Conservation (phyloP, 106 monocot species). For the Phalaenopsis aphrodite region DNA sequence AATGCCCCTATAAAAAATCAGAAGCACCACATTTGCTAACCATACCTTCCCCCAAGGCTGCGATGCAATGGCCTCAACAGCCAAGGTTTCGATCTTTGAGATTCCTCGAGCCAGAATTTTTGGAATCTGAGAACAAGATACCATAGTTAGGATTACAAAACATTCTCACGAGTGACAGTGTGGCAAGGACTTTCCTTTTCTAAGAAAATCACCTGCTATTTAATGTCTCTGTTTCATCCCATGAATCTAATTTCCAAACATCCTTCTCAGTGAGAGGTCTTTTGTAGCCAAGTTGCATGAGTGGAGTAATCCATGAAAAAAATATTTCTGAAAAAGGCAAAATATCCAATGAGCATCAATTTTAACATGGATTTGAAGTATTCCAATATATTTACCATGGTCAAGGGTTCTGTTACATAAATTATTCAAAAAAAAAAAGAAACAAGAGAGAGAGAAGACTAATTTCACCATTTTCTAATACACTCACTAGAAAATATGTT, state of each 20-base stretch:
- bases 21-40: not conserved
- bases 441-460: conserved; percentile 4
- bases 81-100: conserved; percentile 77
- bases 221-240: conserved; percentile 93
- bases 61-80: conserved; percentile 69
- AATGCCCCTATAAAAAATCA: not conserved
- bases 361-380: not conserved
- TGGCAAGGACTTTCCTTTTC: not conserved
- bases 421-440: not conserved
- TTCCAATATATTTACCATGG: not conserved
- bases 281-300: conserved; percentile 82
- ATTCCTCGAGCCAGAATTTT: conserved; percentile 76
- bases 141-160: not conserved
- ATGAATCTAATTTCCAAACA: conserved; percentile 94
- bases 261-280: conserved; percentile 94
- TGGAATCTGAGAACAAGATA: conserved; percentile 48
- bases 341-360: not conserved
- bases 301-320: conserved; percentile 91
- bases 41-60: conserved; percentile 87
- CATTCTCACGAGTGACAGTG: not conserved
- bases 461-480: not conserved
- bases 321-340: conserved; percentile 39
- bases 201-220: conserved; percentile 35
- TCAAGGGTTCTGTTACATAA: not conserved
- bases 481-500: conserved; percentile 82